A percentile compares a stretch with the other conserved stretches of the same genome.
These are phyloP conservation scores for Venturia asperata DNA, from an alignment of 2,329 filamentous ascomycete species.

Conservation along the genomic window DNA sequence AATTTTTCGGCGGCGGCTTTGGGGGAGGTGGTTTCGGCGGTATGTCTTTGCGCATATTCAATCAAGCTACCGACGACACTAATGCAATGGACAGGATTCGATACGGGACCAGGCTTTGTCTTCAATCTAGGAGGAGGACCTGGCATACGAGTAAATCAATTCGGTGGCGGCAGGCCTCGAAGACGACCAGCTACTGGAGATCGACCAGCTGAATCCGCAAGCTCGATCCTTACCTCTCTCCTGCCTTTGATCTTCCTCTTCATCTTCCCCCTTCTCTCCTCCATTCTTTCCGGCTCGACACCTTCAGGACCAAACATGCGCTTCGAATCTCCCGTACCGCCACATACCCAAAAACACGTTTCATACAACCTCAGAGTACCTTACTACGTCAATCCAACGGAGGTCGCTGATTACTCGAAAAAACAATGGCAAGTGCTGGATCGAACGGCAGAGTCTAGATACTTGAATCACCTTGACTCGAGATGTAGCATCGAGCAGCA, in stretches of 20 bases:
- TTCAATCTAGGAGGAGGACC: conserved; percentile 92
- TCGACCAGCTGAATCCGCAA: conserved; percentile 37
- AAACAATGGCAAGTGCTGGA: conserved; percentile 70
- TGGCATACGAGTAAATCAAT: conserved; percentile 89
- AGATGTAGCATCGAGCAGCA: conserved; percentile 70
- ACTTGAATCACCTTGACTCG: conserved; percentile 58
- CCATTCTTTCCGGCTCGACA: conserved; percentile 54
- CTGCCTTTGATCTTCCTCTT: conserved; percentile 82
- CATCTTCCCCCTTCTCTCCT: conserved; percentile 72
- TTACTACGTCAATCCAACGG: conserved; percentile 77
- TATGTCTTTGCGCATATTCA: background rate
- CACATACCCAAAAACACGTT: conserved; percentile 65
- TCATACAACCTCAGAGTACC: conserved; percentile 65
- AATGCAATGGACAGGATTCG: background rate
- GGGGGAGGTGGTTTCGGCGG: conserved; percentile 53
- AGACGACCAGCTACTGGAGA: conserved; percentile 56
- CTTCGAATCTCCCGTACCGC: conserved; percentile 64
- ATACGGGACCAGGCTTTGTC: conserved; percentile 72
- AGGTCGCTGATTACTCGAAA: conserved; percentile 62
- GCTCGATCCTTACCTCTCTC: conserved; percentile 59
- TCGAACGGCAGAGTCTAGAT: conserved; percentile 65
- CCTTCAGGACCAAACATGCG: conserved; percentile 61
- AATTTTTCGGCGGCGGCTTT: conserved; percentile 80
- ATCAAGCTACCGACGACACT: background rate
- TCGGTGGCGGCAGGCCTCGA: conserved; percentile 72